phyloP scores from a whole-genome alignment of 2,329 filamentous ascomycete species.

The Scytalidium sp. region DNA sequence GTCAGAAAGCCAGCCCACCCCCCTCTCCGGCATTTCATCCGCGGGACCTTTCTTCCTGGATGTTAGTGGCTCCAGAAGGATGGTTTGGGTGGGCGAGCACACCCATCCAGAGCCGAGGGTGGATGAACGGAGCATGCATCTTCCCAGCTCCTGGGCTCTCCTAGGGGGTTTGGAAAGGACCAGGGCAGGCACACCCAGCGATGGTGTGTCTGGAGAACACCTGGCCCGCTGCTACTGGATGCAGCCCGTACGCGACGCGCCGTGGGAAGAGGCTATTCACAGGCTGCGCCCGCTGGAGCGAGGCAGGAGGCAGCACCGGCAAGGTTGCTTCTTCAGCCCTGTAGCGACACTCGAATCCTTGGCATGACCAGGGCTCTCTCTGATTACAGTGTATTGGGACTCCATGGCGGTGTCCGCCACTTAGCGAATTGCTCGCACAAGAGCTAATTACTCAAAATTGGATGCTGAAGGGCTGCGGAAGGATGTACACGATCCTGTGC shows the following conservation, averaged over 20 bases:
- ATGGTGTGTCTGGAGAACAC: neutral
- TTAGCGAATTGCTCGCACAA: too few relatives aligned
- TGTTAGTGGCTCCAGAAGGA: neutral
- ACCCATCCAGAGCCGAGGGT: too few relatives aligned
- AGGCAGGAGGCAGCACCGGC: neutral
- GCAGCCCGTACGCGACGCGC: neutral
- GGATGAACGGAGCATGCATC: too few relatives aligned
- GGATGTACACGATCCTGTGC: too few relatives aligned
- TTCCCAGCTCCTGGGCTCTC: too few relatives aligned
- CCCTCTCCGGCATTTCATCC: neutral
- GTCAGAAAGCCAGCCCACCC: neutral
- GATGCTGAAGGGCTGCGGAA: neutral
- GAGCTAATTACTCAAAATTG: too few relatives aligned
- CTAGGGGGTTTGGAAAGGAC: neutral
- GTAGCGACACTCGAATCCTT: neutral
- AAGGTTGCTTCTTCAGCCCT: neutral
- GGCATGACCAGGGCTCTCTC: neutral
- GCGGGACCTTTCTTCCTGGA: neutral
- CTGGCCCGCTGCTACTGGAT: neutral
- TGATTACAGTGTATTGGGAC: too few relatives aligned
- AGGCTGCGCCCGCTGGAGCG: neutral
- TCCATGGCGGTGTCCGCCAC: neutral
- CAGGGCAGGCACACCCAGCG: neutral
- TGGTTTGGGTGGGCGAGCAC: too few relatives aligned
- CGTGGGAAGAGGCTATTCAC: too few relatives aligned